Evolutionary conservation across 2,329 filamentous ascomycete species (phyloP).

Genomic region (Cladosporium phlei): DNA sequence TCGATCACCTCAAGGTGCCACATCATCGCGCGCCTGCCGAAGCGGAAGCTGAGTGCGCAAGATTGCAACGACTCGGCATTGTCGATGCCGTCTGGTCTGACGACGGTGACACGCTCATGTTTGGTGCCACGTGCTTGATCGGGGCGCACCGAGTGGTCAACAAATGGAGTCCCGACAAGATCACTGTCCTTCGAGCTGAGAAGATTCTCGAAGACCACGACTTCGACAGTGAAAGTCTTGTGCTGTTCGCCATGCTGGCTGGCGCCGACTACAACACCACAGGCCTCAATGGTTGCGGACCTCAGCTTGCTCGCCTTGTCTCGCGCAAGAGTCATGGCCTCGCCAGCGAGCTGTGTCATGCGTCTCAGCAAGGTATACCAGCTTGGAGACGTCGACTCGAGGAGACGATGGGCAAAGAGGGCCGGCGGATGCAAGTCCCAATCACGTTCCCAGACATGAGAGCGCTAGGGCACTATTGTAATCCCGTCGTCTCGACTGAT

Average conservation of each 20-base stretch:
- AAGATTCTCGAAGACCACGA: constrained; percentile 27
- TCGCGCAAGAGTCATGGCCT: constrained; percentile 31
- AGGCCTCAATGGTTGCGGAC: constrained; percentile 37
- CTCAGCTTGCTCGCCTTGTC: constrained; percentile 26
- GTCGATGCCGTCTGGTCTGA: constrained; percentile 49
- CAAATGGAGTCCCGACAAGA: constrained; percentile 32
- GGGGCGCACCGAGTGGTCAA: constrained; percentile 20
- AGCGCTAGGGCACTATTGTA: constrained; percentile 34
- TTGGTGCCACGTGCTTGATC: constrained; percentile 43
- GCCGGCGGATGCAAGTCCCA: constrained; percentile 20
- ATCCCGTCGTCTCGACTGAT: constrained; percentile 32
- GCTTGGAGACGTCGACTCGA: constrained; percentile 28
- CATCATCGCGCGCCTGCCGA: constrained; percentile 45
- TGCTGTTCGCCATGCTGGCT: constrained; percentile 38
- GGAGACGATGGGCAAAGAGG: constrained; percentile 14
- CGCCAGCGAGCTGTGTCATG: constrained; percentile 27
- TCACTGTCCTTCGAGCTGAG: constrained; percentile 31
- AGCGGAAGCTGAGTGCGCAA: constrained; percentile 44
- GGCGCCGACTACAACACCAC: constrained; percentile 39
- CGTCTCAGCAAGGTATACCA: constrained; percentile 15
- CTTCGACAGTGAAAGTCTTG: constrained; percentile 34
- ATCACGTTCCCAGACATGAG: constrained; percentile 24
- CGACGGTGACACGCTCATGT: constrained; percentile 46
- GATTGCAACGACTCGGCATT: constrained; percentile 39
- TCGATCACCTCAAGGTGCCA: constrained; percentile 39